A percentile compares a stretch with the other conserved stretches of the same genome.
Conservation (phyloP, 768 basidiomycete species). For the Ramaria sp. region DNA sequence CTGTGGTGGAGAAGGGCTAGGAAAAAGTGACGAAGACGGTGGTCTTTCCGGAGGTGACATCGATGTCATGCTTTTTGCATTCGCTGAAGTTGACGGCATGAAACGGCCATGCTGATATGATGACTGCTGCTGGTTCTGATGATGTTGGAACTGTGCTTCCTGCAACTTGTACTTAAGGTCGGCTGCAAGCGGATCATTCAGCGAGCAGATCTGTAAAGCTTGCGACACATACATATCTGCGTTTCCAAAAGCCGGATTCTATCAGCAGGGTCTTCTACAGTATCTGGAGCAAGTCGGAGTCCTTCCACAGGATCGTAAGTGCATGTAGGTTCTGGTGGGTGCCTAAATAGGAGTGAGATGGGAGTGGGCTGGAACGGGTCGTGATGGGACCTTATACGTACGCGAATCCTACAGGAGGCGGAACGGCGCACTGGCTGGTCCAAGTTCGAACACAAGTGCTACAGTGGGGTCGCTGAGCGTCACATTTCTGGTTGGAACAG, state of each 20-base stretch:
- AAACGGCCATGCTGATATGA: neutral
- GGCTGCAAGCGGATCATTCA: constrained; percentile 26
- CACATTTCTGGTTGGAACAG: constrained; percentile 56
- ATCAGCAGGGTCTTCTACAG: constrained; percentile 50
- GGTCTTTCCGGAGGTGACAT: constrained; percentile 1
- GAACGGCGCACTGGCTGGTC: constrained; percentile 68
- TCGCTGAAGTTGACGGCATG: neutral
- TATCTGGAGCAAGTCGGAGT: constrained; percentile 61
- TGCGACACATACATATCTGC: constrained; percentile 48
- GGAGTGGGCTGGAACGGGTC: constrained; percentile 7
- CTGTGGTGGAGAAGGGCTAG: constrained; percentile 7
- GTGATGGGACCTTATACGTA: constrained; percentile 26
- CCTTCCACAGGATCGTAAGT: constrained; percentile 84
- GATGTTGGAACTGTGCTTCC: constrained; percentile 31
- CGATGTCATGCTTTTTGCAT: neutral
- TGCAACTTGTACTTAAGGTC: constrained; percentile 52
- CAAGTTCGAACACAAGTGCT: constrained; percentile 78
- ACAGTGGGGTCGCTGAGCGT: constrained; percentile 78
- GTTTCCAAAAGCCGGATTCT: constrained; percentile 70
- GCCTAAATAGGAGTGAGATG: constrained; percentile 30
- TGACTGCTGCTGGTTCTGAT: constrained; percentile 23
- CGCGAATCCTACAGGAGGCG: constrained; percentile 79
- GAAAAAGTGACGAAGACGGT: neutral
- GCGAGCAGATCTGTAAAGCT: neutral
- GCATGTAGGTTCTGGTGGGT: constrained; percentile 79